These are phyloP conservation scores for Phymatotrichopsis omnivora DNA, from an alignment of 2,329 filamentous ascomycete genomes.

Conservation along the genomic window DNA sequence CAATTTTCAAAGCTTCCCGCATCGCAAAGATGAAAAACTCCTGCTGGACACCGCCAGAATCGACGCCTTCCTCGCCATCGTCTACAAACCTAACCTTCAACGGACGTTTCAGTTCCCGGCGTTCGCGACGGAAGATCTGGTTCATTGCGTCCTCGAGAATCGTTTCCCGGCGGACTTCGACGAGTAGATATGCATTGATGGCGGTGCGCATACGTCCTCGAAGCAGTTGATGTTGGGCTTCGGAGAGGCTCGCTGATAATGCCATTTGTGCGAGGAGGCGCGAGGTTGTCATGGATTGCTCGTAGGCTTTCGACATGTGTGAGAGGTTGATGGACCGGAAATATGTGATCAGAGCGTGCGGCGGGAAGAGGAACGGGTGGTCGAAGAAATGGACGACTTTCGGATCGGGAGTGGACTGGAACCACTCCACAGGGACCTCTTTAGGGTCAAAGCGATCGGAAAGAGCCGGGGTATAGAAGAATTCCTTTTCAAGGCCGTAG, in stretches of 20 bases:
- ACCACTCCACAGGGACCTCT: conserved; percentile 63
- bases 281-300: conserved; percentile 48
- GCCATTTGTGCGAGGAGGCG: conserved; percentile 40
- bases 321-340: conserved; percentile 84
- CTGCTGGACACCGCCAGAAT: conserved; percentile 90
- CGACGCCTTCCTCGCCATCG: conserved; percentile 74
- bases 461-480: conserved; percentile 67
- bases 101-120: conserved; percentile 69
- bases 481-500: conserved; percentile 54
- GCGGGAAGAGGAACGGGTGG: conserved; percentile 68
- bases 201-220: conserved; percentile 46
- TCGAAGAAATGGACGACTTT: conserved; percentile 66
- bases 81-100: conserved; percentile 81
- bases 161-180: conserved; percentile 57
- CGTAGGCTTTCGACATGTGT: conserved; percentile 70
- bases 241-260: conserved; percentile 34
- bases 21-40: conserved; percentile 88
- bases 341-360: conserved; percentile 62
- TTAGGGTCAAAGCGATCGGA: conserved; percentile 65
- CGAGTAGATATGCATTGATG: conserved; percentile 59
- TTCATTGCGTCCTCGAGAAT: conserved; percentile 67
- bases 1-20: conserved; percentile 64
- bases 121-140: conserved; percentile 79
- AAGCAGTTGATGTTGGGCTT: conserved; percentile 21
- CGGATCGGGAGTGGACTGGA: conserved; percentile 51